Evolutionary conservation across 129 eudicot species (phyloP), one percentile per base, ranked within the genome.

Genomic region (Artemisia annua): DNA sequence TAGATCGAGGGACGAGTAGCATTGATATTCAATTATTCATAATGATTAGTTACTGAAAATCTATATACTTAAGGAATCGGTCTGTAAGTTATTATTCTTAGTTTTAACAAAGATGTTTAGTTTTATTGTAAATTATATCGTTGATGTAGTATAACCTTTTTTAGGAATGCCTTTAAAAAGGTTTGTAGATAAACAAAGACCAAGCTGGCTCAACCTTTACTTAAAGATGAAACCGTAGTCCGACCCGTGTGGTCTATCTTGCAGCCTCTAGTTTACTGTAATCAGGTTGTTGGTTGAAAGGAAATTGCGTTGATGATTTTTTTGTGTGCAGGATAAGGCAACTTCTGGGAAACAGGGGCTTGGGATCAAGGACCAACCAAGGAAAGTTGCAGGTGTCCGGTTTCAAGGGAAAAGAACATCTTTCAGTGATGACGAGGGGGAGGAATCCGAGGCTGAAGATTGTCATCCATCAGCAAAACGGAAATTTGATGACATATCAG

Each of bases 271-370:
- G 53, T 64, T 17, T 35, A 16, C 17, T 7, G 69, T 16, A 64
- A 44, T 13, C 20, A n/a, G 63, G 50, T 17, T 70, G 63, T 69
- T 69, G 49, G 51, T 69, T n/a, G 63, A 28, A 69, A 54, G 30
- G 65, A 26, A 20, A 22, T 8, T 0, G 18, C 75, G 66, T 46
- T 70, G 44, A 55, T 14, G 12, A 28, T 8, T 32, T 35, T 16
- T 43, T 60, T 44, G 10, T 39, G 46, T 83, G 76, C 88, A 92
- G 98, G 86, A 89, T 55, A 89, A 83, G 78, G 91, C 94, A 50
- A 92, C 98, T 65, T 54, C 92, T 79, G 98, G 98, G 64, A 92
- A 89, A 84, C 95, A 89, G 80, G 98, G 95, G 32, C 92, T 92
- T 48, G 98, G 98, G 35, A 89, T 92, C 49, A 92, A 85, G 79